These are phyloP conservation scores for Aspergillus persii DNA, from an alignment of 2,329 filamentous ascomycete genomes.

Conservation along the genomic window DNA sequence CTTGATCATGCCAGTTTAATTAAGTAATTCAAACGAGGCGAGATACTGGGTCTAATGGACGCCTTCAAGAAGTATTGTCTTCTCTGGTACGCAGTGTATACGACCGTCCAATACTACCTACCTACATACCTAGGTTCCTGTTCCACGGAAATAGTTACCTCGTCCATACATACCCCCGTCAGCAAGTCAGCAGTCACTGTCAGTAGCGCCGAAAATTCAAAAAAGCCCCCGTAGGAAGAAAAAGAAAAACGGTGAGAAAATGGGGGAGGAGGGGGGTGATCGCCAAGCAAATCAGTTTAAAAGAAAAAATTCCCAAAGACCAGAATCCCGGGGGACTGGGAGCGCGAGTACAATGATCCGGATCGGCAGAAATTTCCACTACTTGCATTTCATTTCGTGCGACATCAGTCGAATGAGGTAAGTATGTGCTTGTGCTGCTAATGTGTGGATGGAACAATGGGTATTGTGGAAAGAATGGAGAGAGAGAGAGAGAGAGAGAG, in stretches of 20 bases:
- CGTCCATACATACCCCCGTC: no score
- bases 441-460: neutral
- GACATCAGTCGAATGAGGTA: conserved; percentile 4
- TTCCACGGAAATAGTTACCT: no score
- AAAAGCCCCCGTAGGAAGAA: neutral
- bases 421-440: neutral
- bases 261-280: no score
- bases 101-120: neutral
- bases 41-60: no score
- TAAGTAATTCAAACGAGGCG: no score
- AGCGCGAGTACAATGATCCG: neutral
- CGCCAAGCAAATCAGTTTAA: no score
- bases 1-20: no score
- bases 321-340: neutral
- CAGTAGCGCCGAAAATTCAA: no score
- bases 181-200: no score
- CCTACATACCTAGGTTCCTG: no score
- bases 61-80: no score
- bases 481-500: no score
- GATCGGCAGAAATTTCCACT: conserved; percentile 18
- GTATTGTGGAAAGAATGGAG: neutral
- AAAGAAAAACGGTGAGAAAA: neutral
- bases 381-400: conserved; percentile 9
- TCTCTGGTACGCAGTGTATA: neutral
- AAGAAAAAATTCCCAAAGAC: neutral